phyloP scores from a whole-genome alignment of 129 eudicot genomes.

The Apium graveolens region DNA sequence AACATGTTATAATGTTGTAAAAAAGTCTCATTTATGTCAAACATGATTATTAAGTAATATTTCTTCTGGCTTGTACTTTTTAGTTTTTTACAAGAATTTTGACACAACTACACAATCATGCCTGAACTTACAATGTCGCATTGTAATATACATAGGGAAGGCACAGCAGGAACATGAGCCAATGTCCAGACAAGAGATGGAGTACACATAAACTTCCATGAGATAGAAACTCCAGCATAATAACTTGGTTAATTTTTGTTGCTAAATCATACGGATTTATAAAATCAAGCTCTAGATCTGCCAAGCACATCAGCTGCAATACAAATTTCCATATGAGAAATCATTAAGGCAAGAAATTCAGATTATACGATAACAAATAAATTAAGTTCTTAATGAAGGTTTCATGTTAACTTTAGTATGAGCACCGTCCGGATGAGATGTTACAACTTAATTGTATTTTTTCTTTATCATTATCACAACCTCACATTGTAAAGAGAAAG shows the following conservation, averaged over 20 bases:
- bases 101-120: not conserved
- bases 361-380: not conserved
- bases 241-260: conserved; percentile 48
- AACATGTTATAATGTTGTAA: not conserved
- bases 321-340: conserved; percentile 17
- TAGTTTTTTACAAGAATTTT: not conserved
- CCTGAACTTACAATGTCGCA: conserved; percentile 45
- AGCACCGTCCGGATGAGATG: not conserved
- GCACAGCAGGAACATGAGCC: conserved; percentile 58
- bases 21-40: not conserved
- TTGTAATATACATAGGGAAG: conserved; percentile 56
- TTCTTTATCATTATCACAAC: not conserved
- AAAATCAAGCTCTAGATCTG: conserved; percentile 67
- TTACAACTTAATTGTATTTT: not conserved
- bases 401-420: not conserved
- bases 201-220: conserved; percentile 57
- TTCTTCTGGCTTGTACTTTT: not conserved
- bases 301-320: conserved; percentile 76
- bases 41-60: not conserved
- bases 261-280: conserved; percentile 74
- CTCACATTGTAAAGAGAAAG: not conserved
- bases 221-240: conserved; percentile 47
- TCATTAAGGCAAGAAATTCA: not conserved
- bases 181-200: conserved; percentile 61
- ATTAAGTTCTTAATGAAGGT: not conserved